Percentiles rank a stretch among this genome's conserved stretches.
Conservation (phyloP, 345 rosid genomes). For the Eucalyptus sp. region DNA sequence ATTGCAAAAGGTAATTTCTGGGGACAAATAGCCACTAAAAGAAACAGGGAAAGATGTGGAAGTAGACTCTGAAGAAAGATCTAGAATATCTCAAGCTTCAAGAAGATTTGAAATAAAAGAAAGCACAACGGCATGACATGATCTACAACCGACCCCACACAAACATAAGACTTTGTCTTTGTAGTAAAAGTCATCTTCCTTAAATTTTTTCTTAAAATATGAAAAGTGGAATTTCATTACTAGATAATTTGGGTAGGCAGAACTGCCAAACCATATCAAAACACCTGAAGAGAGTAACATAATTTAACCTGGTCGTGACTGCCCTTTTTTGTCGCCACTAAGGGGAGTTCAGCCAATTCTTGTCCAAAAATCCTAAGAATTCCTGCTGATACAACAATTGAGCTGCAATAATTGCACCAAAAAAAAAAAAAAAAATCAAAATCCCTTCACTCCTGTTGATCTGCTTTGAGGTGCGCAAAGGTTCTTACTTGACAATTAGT, state of each 20-base stretch:
- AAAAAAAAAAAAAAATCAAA: neutral
- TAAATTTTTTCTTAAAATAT: neutral
- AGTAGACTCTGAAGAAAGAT: neutral
- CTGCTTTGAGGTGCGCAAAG: neutral
- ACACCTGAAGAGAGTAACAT: neutral
- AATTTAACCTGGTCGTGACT: slow-evolving; percentile 21
- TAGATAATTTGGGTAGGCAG: neutral
- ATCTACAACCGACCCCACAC: neutral
- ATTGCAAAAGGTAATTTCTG: neutral
- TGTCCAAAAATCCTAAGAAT: slow-evolving; percentile 30
- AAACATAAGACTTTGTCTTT: neutral
- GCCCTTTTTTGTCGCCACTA: slow-evolving; percentile 31
- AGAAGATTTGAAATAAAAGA: neutral
- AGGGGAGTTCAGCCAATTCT: slow-evolving; percentile 38
- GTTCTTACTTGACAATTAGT: slow-evolving; percentile 24
- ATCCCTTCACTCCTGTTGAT: neutral
- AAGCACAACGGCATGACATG: neutral
- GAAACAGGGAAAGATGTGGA: neutral
- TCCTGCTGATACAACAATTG: slow-evolving; percentile 23
- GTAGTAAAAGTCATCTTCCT: neutral
- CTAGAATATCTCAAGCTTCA: neutral
- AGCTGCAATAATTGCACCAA: slow-evolving; percentile 16
- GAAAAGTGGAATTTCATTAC: neutral
- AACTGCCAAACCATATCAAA: neutral
- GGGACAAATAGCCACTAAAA: neutral